phyloP scores from a whole-genome alignment of 2,329 filamentous ascomycete species.

The Aspergillus floridensis region DNA sequence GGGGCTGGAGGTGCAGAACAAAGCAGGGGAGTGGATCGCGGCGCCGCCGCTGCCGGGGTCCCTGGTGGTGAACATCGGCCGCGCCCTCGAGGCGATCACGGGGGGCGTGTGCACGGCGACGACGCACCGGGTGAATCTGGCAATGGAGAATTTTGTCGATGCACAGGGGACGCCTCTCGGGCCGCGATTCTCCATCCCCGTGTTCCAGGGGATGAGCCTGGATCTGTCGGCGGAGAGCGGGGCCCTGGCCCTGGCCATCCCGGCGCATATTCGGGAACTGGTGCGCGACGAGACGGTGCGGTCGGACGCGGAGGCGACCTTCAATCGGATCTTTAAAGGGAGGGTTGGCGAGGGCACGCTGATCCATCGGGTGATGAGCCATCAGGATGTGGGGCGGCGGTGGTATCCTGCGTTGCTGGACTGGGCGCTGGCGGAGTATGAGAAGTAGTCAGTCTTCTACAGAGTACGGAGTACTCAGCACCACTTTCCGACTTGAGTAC shows the following conservation, averaged over 20 bases:
- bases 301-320: slow-evolving; percentile 38
- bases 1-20: slow-evolving; percentile 51
- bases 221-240: slow-evolving; percentile 28
- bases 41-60: slow-evolving; percentile 45
- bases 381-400: slow-evolving; percentile 36
- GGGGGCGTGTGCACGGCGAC: slow-evolving; percentile 37
- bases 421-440: slow-evolving; percentile 27
- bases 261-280: slow-evolving; percentile 19
- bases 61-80: slow-evolving; percentile 51
- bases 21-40: slow-evolving; percentile 47
- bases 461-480: too few species aligned
- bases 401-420: slow-evolving; percentile 38
- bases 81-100: slow-evolving; percentile 36
- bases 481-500: too few species aligned
- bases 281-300: slow-evolving; percentile 30
- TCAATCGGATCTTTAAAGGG: slow-evolving; percentile 32
- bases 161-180: slow-evolving; percentile 24
- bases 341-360: slow-evolving; percentile 35
- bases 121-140: slow-evolving; percentile 35
- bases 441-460: not conserved
- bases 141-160: slow-evolving; percentile 28
- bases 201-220: slow-evolving; percentile 37
- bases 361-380: slow-evolving; percentile 37
- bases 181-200: slow-evolving; percentile 35
- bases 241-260: slow-evolving; percentile 29